Evolutionary conservation across 768 basidiomycete species (phyloP), one percentile per base, ranked within the genome.

Genomic region (Kondoa malvinella): DNA sequence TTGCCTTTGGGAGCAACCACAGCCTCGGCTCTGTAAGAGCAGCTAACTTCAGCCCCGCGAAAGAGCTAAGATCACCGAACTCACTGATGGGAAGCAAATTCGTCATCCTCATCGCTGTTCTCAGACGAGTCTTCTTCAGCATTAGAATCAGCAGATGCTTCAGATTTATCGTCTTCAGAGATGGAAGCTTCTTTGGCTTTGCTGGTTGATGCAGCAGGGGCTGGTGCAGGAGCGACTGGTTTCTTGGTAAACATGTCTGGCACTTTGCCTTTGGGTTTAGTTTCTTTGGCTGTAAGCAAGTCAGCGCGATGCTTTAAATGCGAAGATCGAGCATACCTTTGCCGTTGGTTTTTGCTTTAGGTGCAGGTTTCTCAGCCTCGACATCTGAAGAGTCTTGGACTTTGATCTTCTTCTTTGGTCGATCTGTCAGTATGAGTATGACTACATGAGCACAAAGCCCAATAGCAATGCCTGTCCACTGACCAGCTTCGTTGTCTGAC

Each of bases 41-140:
- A 70, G 72, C 2, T 72, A 71, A 1, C 73, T 33, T 56, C 3
- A 40, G 34, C 34, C 56, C 69, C 32, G 66, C 29, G 32, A 50
- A 60, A 27, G 16, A 3, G 27, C 29, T 21, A n/a, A 33, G 2
- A 25, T 56, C 33, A 29, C 31, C 26, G 61, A 34, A 67, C 80
- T 65, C 71, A 87, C 90, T 80, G 84, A 74, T 87, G 87, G 0
- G 84, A 83, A 1, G 85, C 84, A 15, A 79, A 77, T 34, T 76
- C 68, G 25, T 70, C 74, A 60, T 77, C 77, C 64, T 76, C 76
- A 60, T 76, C 75, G 34, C 73, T 74, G 66, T 75, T 75, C n/a
- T 66, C 72, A 58, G 84, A 84, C 15, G 79, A 78, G 30, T 76
- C 68, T 16, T 70, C 73, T 56, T 76, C 76, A 60, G 76, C 74